Conservation (phyloP, 2,329 filamentous ascomycete genomes). For the Neonectria ditissima region DNA sequence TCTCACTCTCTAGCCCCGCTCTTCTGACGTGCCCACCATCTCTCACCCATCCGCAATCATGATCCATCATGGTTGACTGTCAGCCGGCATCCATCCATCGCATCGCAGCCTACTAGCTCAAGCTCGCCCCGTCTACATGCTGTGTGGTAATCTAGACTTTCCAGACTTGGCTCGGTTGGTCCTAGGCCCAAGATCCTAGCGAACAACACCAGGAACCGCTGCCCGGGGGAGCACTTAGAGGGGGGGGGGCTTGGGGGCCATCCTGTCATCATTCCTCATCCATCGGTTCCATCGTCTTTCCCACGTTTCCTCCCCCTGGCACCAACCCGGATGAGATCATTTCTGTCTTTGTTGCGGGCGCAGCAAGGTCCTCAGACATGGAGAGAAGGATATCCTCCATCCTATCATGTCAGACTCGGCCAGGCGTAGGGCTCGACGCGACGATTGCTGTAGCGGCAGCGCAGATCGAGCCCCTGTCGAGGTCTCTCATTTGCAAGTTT, state of each 20-base stretch:
- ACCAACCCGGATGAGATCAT: slow-evolving; percentile 11
- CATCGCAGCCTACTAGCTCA: neutral
- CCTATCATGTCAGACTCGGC: neutral
- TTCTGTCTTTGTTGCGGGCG: neutral
- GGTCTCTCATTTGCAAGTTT: too few relatives aligned
- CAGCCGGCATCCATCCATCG: slow-evolving; percentile 1
- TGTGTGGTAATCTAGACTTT: neutral
- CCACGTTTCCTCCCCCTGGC: slow-evolving; percentile 14
- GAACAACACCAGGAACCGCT: slow-evolving; percentile 21
- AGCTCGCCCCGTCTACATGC: neutral
- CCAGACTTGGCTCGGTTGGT: slow-evolving; percentile 19
- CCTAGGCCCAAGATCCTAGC: slow-evolving; percentile 23
- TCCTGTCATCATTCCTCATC: slow-evolving; percentile 21
- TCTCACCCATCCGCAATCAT: neutral
- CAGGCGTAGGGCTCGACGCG: neutral
- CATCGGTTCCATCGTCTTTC: slow-evolving; percentile 15
- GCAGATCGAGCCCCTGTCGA: neutral
- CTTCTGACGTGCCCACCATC: neutral
- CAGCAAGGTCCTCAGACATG: neutral
- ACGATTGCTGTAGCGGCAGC: neutral
- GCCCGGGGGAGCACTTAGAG: slow-evolving; percentile 4
- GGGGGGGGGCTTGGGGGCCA: slow-evolving; percentile 1
- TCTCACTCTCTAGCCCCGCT: neutral
- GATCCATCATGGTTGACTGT: neutral
- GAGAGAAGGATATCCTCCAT: neutral